Evolutionary conservation across 192 early-diverging fungal species (phyloP), one percentile per base, ranked within the genome.

Genomic region (Podila horticola): DNA sequence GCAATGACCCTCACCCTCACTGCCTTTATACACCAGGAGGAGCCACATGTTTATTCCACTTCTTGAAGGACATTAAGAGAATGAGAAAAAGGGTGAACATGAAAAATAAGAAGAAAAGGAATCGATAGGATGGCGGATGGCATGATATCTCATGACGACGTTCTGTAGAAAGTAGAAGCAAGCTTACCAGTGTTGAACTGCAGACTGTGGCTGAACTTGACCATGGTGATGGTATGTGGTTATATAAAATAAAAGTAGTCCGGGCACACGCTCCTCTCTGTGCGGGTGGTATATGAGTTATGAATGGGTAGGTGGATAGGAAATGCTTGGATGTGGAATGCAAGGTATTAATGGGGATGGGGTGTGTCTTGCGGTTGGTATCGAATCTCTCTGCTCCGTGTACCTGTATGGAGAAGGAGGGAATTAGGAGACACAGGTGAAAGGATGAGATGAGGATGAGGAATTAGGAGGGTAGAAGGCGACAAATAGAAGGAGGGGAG

Each of bases 141-240:
- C n/a, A 58, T 0, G 26, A 58, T 17, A 58, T 26, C 3, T 26
- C n/a, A 9, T 9, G 45, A 29, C 3, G 24, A 33, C n/a, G n/a
- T n/a, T 38, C 7, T n/a, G 51, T 13, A 15, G 12, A 4, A 9
- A 11, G 51, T 13, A 15, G 12, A 4, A 9, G 20, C 17, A 3
- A 29, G 13, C 77, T 9, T 81, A 81, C 77, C 77, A 48, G 93
- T 88, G 71, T 96, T 96, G 74, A 96, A 87, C 83, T 94, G 91
- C 36, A 96, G 89, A 31, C 88, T 88, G 71, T 92, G 92, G 10
- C 93, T 93, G 68, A 95, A 95, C 86, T 95, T 95, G 91, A 95
- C 93, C 79, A 79, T 79, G 17, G 59, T 33, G n/a, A 52, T 22
- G 24, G n/a, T 24, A 11, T 55, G 34, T 38, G 49, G 26, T 57